Evolutionary conservation across 345 rosid species (phyloP).

Genomic region (Ailanthus altissimus): DNA sequence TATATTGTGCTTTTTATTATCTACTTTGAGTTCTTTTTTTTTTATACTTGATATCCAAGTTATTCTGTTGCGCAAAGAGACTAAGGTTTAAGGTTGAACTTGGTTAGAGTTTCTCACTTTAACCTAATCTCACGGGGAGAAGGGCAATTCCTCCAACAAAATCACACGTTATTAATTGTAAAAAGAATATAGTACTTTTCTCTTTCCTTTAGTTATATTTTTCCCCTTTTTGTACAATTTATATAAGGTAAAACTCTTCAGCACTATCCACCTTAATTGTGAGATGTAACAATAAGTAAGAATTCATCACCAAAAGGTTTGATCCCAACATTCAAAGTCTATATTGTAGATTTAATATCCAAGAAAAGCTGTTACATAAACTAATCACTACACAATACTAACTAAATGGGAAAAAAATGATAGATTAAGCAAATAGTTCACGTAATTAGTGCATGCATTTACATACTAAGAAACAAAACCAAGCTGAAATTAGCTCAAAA

Average conservation of each 20-base stretch:
- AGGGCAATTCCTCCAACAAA: too few species aligned
- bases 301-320: neutral
- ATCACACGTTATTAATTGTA: neutral
- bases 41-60: too few species aligned
- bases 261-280: neutral
- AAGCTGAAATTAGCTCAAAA: neutral
- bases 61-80: too few species aligned
- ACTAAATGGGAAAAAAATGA: neutral
- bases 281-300: neutral
- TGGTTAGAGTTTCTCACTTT: too few species aligned
- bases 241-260: neutral
- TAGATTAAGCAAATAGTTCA: neutral
- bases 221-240: neutral
- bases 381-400: neutral
- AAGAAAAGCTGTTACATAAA: neutral
- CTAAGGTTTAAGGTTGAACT: too few species aligned
- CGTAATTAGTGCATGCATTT: neutral
- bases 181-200: neutral
- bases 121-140: too few species aligned
- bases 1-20: too few species aligned
- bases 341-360: neutral
- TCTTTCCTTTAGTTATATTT: neutral
- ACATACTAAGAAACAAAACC: neutral
- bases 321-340: neutral
- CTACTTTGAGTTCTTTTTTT: too few species aligned